Percentiles rank a stretch among this genome's conserved stretches.
Conservation (phyloP, 768 basidiomycete genomes). For the Russula sp. region DNA sequence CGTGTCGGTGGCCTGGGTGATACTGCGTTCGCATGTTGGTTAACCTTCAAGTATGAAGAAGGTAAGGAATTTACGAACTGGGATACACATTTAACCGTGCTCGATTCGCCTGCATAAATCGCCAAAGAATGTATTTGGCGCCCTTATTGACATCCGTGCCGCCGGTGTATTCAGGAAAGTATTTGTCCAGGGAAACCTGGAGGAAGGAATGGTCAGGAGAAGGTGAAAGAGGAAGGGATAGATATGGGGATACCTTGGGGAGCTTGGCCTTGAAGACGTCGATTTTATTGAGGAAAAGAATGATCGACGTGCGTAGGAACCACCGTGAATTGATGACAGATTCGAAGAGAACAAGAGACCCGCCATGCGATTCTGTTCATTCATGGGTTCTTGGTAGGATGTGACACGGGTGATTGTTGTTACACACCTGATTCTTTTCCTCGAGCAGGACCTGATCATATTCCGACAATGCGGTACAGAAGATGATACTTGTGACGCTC, state of each 20-base stretch:
- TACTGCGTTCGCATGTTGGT: slow-evolving; percentile 39
- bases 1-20: slow-evolving; percentile 89
- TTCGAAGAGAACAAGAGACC: slow-evolving; percentile 72
- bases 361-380: slow-evolving; percentile 64
- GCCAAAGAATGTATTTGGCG: slow-evolving; percentile 91
- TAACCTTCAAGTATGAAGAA: slow-evolving; percentile 1
- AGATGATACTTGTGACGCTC: slow-evolving; percentile 76
- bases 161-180: slow-evolving; percentile 87
- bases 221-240: not conserved
- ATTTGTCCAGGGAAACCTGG: slow-evolving; percentile 69
- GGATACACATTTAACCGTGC: slow-evolving; percentile 86
- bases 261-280: slow-evolving; percentile 76
- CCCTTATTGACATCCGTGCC: slow-evolving; percentile 91
- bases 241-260: slow-evolving; percentile 43
- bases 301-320: slow-evolving; percentile 66
- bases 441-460: slow-evolving; percentile 73
- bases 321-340: slow-evolving; percentile 76
- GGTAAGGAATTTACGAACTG: slow-evolving; percentile 52
- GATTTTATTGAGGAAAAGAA: slow-evolving; percentile 69
- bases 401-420: not conserved
- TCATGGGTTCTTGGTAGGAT: not conserved
- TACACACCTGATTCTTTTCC: slow-evolving; percentile 58
- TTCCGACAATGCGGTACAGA: slow-evolving; percentile 71
- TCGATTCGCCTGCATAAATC: slow-evolving; percentile 89
- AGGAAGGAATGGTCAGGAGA: not conserved